These are phyloP conservation scores for Serendipita indica DNA, from an alignment of 768 basidiomycete species.

Conservation along the genomic window DNA sequence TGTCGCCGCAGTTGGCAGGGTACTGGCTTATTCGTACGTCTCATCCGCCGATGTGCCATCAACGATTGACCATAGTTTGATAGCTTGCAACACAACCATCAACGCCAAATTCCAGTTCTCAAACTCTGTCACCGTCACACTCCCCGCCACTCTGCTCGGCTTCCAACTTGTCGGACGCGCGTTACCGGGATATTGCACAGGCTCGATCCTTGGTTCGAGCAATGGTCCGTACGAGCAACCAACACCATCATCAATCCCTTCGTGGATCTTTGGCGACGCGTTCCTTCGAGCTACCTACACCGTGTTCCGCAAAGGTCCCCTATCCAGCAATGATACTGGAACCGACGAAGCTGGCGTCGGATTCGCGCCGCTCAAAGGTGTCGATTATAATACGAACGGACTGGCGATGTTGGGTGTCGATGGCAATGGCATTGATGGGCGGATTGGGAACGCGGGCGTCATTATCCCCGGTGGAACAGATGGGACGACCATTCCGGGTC, in stretches of 20 bases:
- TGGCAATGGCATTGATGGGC: background rate
- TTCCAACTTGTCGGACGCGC: background rate
- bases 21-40: background rate
- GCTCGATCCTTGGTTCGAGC: background rate
- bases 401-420: background rate
- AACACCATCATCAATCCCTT: background rate
- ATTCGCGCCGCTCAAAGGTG: background rate
- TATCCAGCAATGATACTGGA: background rate
- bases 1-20: background rate
- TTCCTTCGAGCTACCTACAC: background rate
- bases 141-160: background rate
- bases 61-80: background rate
- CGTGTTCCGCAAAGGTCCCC: background rate
- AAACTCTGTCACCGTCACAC: background rate
- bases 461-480: background rate
- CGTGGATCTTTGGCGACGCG: slow-evolving; percentile 1
- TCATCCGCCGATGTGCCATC: background rate
- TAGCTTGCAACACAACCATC: background rate
- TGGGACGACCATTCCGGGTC: background rate
- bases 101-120: background rate
- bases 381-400: background rate
- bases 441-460: slow-evolving; percentile 1
- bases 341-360: background rate
- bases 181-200: background rate
- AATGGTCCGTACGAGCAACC: too few relatives aligned